Evolutionary conservation across 2,329 filamentous ascomycete species (phyloP), one percentile per base, ranked within the genome.

Genomic region (Alternaria sp.): DNA sequence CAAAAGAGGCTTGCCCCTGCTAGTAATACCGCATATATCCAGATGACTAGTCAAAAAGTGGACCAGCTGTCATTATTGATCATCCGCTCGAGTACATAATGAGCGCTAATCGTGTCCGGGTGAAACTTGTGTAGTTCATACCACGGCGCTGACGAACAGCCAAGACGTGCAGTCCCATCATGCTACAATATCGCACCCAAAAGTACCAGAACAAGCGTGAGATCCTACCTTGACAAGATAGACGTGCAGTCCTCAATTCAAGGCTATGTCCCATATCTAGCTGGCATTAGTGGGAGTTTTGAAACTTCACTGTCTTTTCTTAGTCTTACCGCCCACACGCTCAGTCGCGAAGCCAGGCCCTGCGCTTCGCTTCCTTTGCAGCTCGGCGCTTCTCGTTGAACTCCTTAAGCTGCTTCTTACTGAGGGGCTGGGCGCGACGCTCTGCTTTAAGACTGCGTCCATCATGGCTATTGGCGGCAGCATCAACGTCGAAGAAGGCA

Each of bases 401-500:
- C 56, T 89, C 88, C 81, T 96, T 94, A 64, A 99, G 80, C 80
- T 99, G 92, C 61, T 90, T 83, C 82, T 94, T 96, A 56, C 82
- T 90, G 24, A 94, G 84, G 79, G 92, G 93, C 85, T 95, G 93
- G 54, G 88, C 88, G 57, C 90, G 88, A 54, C 95, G 85, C 82
- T 99, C 95, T 2, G 93, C 95, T 79, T 94, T 96, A 58, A 99
- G 81, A 73, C 93, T 97, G 58, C 90, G 86, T 2, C 95, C 95
- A 69, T 97, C 90, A 72, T 99, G 93, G 57, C 87, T 86, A 73
- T 96, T 97, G 4, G 93, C 94, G 3, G 93, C 93, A 4, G 93
- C 91, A 77, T 98, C 93, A 41, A 97, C 93, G 74, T 99, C 94
- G 77, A 98, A 99, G 79, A 90, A 98, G 39, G 93, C 91, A 73